Percentiles rank a stretch among this genome's conserved stretches.
Conservation (phyloP, 345 rosid genomes). For the Jatropha curcas region DNA sequence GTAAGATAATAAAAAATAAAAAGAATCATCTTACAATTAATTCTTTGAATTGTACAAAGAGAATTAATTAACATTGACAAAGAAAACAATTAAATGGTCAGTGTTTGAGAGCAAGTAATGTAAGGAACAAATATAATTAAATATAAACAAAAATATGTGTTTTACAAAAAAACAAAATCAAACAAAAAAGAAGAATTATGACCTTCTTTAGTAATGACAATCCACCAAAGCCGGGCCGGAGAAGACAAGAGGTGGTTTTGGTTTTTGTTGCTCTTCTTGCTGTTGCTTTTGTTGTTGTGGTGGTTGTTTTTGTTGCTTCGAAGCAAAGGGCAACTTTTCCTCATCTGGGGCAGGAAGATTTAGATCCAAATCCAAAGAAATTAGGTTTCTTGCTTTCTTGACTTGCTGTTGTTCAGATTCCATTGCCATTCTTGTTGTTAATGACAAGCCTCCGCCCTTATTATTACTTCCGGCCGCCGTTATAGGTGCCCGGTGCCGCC, state of each 20-base stretch:
- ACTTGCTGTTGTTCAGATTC: conserved; percentile 29
- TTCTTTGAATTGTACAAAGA: conserved; percentile 17
- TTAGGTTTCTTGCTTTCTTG: conserved; percentile 48
- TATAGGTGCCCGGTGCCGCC: conserved; percentile 73
- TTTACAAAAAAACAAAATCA: neutral
- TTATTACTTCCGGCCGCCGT: neutral
- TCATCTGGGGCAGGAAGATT: conserved; percentile 96
- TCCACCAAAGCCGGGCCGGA: conserved; percentile 87
- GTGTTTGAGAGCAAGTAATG: conserved; percentile 3
- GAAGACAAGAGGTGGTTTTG: conserved; percentile 55
- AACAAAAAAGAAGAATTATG: neutral
- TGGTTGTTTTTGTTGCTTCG: conserved; percentile 53
- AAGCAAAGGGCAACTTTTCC: conserved; percentile 53
- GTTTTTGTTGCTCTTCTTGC: conserved; percentile 38
- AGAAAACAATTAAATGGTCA: neutral
- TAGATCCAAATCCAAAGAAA: conserved; percentile 87
- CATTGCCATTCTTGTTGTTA: conserved; percentile 34
- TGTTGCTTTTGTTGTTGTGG: conserved; percentile 27
- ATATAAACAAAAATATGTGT: neutral
- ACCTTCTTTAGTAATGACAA: conserved; percentile 77
- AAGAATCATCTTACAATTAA: conserved; percentile 23
- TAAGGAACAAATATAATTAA: neutral
- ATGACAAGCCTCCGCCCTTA: conserved; percentile 35
- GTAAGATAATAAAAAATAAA: conserved; percentile 22
- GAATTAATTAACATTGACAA: neutral